A percentile compares a stretch with the other conserved stretches of the same genome.
Conservation (phyloP, 106 monocot species). For the Allium cepa region DNA sequence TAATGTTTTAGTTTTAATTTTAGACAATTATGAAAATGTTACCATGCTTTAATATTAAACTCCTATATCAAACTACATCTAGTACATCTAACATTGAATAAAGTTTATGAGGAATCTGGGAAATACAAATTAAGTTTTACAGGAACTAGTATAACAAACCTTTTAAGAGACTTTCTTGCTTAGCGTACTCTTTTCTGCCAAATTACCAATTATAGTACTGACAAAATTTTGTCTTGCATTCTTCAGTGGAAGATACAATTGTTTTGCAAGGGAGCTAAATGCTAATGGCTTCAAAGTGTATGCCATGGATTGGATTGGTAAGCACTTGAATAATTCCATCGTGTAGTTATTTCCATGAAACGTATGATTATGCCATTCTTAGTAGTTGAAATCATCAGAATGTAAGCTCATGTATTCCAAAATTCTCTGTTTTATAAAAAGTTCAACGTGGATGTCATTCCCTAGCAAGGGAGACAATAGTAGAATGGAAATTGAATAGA, state of each 20-base stretch:
- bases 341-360: neutral
- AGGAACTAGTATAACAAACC: no score
- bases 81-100: no score
- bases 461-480: neutral
- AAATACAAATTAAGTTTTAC: no score
- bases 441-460: neutral
- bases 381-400: neutral
- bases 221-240: conserved; percentile 3
- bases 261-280: conserved; percentile 67
- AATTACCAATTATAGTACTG: conserved; percentile 1
- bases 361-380: neutral
- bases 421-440: no score
- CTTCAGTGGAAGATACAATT: conserved; percentile 78
- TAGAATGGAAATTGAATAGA: neutral
- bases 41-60: no score
- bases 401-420: no score
- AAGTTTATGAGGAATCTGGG: no score
- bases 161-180: neutral
- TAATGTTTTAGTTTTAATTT: no score
- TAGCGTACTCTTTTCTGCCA: no score
- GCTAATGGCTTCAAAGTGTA: conserved; percentile 77
- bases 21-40: no score
- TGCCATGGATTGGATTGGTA: conserved; percentile 96
- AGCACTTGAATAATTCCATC: conserved; percentile 3
- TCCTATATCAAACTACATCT: no score